Percentiles rank a stretch among this genome's conserved stretches.
These are phyloP conservation scores for Lactarius psammicola DNA, from an alignment of 768 basidiomycete species.

Conservation along the genomic window DNA sequence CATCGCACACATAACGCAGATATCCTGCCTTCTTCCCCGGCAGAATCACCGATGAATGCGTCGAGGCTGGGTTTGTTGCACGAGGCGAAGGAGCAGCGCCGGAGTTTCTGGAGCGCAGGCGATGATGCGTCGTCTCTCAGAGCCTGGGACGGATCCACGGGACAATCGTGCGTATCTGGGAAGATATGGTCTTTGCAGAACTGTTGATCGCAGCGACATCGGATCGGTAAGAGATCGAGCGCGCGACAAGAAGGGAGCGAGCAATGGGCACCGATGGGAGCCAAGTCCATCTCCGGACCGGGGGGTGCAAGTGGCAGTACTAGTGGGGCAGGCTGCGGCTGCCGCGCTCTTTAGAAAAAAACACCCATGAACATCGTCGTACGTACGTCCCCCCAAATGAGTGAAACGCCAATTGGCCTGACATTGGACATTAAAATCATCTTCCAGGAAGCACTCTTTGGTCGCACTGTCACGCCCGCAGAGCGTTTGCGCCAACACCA, in stretches of 20 bases:
- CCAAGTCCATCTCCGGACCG: conserved; percentile 40
- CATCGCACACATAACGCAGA: conserved; percentile 53
- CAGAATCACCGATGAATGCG: conserved; percentile 36
- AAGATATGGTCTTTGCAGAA: conserved; percentile 67
- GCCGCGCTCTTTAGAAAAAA: not conserved
- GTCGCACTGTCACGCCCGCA: conserved; percentile 90
- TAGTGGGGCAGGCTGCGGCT: no score
- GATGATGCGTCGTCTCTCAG: conserved; percentile 2
- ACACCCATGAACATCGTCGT: conserved; percentile 77
- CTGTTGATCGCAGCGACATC: conserved; percentile 55
- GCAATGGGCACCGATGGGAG: conserved; percentile 64
- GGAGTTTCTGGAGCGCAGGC: conserved; percentile 36
- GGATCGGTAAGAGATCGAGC: conserved; percentile 76
- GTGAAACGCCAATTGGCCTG: conserved; percentile 5
- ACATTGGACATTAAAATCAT: not conserved
- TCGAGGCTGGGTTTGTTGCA: conserved; percentile 60
- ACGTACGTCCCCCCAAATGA: conserved; percentile 32
- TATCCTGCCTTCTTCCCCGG: conserved; percentile 32
- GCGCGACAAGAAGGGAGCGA: conserved; percentile 55
- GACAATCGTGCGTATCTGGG: conserved; percentile 61
- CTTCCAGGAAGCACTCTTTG: conserved; percentile 90
- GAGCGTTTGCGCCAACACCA: conserved; percentile 97
- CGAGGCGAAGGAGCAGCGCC: conserved; percentile 48
- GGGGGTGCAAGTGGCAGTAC: conserved; percentile 2
- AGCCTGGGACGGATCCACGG: conserved; percentile 26